Evolutionary conservation across 2,329 filamentous ascomycete genomes (phyloP).

Genomic region (Aspergillus calidoustus): DNA sequence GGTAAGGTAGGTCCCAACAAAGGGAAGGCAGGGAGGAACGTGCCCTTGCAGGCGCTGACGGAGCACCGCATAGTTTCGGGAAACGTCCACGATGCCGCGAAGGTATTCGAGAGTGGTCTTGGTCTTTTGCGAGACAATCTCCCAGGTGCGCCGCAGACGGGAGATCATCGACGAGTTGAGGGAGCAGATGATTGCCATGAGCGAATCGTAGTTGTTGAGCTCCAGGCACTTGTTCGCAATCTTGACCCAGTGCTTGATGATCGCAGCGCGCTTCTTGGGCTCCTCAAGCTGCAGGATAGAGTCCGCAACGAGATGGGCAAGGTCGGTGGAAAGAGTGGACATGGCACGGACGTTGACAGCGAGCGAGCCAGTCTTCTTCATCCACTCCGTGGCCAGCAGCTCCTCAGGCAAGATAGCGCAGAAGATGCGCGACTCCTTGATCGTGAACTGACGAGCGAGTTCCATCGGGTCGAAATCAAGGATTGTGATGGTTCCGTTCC

Average conservation of each 20-base stretch:
- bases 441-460: slow-evolving; percentile 86
- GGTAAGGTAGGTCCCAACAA: slow-evolving; percentile 94
- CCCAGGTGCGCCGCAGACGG: slow-evolving; percentile 90
- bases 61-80: slow-evolving; percentile 87
- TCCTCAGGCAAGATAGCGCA: slow-evolving; percentile 92
- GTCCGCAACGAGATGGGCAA: slow-evolving; percentile 91
- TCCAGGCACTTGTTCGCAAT: slow-evolving; percentile 84
- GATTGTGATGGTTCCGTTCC: slow-evolving; percentile 72
- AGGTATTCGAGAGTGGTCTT: slow-evolving; percentile 78
- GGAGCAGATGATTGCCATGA: slow-evolving; percentile 97
- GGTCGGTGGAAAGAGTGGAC: slow-evolving; percentile 87
- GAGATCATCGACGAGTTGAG: slow-evolving; percentile 90
- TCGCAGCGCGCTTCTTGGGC: slow-evolving; percentile 83
- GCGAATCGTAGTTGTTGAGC: slow-evolving; percentile 91
- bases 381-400: slow-evolving; percentile 90
- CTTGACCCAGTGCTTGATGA: slow-evolving; percentile 99
- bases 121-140: slow-evolving; percentile 80
- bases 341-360: slow-evolving; percentile 92
- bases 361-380: slow-evolving; percentile 78
- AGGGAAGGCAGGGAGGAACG: slow-evolving; percentile 89
- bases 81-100: slow-evolving; percentile 83
- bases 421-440: slow-evolving; percentile 90
- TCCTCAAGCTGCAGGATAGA: slow-evolving; percentile 89
- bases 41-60: slow-evolving; percentile 82
- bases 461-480: slow-evolving; percentile 92